Conservation (phyloP, 768 basidiomycete genomes). For the Cystofilobasidium macerans region DNA sequence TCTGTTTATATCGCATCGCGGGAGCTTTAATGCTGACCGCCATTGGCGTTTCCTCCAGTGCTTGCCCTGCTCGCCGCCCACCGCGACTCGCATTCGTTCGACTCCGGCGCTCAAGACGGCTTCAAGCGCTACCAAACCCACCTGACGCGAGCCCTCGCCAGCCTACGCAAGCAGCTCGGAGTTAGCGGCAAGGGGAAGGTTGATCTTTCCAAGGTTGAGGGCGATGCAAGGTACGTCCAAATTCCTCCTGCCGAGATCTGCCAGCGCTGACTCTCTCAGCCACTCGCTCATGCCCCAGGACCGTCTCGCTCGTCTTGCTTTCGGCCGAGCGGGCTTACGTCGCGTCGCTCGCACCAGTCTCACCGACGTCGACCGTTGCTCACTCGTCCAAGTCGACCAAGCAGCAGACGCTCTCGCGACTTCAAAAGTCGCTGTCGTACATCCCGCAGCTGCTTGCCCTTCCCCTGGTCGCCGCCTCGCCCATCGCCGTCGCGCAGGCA, state of each 20-base stretch:
- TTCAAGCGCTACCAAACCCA: background rate
- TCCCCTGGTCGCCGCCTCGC: slow-evolving; percentile 43
- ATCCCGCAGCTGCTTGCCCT: slow-evolving; percentile 56
- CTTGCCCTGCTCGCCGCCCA: background rate
- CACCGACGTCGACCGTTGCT: slow-evolving; percentile 42
- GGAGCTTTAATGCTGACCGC: too few relatives aligned
- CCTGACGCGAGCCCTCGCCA: background rate
- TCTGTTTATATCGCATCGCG: too few relatives aligned
- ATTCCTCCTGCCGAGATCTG: too few relatives aligned
- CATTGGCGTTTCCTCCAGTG: too few relatives aligned
- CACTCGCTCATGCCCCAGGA: slow-evolving; percentile 18
- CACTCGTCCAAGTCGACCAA: slow-evolving; percentile 45
- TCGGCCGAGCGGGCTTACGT: slow-evolving; percentile 89
- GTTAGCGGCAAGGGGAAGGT: background rate
- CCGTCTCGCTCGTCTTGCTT: slow-evolving; percentile 66
- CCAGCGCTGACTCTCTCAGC: too few relatives aligned
- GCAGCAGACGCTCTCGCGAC: slow-evolving; percentile 48
- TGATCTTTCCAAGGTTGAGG: background rate
- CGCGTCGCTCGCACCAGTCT: slow-evolving; percentile 68
- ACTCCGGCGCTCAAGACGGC: background rate
- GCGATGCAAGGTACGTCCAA: background rate
- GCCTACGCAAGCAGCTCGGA: background rate
- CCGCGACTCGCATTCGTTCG: background rate
- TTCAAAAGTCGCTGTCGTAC: slow-evolving; percentile 68
- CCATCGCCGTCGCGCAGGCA: slow-evolving; percentile 51